phyloP scores from a whole-genome alignment of 2,329 filamentous ascomycete genomes.

The Aspergillus sergii region DNA sequence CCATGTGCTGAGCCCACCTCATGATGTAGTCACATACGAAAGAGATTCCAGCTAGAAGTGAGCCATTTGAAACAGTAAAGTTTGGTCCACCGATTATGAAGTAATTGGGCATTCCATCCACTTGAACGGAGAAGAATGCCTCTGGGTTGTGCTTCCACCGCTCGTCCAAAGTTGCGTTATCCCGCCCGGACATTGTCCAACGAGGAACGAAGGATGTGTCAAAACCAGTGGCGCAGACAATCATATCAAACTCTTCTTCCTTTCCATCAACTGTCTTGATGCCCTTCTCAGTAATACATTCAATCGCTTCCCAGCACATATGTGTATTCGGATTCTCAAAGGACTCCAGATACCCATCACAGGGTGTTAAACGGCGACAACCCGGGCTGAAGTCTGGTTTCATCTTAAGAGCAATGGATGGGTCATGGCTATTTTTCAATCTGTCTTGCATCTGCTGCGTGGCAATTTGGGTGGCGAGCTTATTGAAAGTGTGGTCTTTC shows the following conservation, averaged over 20 bases:
- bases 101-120: slow-evolving; percentile 33
- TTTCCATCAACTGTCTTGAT: slow-evolving; percentile 21
- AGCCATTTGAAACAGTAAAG: slow-evolving; percentile 30
- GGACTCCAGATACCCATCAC: slow-evolving; percentile 55
- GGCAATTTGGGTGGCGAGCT: neutral
- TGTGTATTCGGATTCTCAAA: slow-evolving; percentile 42
- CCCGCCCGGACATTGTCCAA: slow-evolving; percentile 27
- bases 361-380: slow-evolving; percentile 55
- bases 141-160: slow-evolving; percentile 28
- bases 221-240: slow-evolving; percentile 24
- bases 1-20: slow-evolving; percentile 34
- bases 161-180: slow-evolving; percentile 28
- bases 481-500: neutral
- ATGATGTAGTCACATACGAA: slow-evolving; percentile 33
- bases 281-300: slow-evolving; percentile 33
- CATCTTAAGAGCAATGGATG: neutral
- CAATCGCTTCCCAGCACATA: slow-evolving; percentile 34
- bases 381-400: slow-evolving; percentile 27
- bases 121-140: slow-evolving; percentile 27
- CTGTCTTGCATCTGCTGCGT: slow-evolving; percentile 7
- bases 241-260: slow-evolving; percentile 27
- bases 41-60: slow-evolving; percentile 21
- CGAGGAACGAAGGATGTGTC: slow-evolving; percentile 29
- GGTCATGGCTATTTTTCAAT: slow-evolving; percentile 21
- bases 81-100: slow-evolving; percentile 36